Base-by-base conservation (phyloP, 2,329 filamentous ascomycete genomes). In the Tothia fuscella region DNA sequence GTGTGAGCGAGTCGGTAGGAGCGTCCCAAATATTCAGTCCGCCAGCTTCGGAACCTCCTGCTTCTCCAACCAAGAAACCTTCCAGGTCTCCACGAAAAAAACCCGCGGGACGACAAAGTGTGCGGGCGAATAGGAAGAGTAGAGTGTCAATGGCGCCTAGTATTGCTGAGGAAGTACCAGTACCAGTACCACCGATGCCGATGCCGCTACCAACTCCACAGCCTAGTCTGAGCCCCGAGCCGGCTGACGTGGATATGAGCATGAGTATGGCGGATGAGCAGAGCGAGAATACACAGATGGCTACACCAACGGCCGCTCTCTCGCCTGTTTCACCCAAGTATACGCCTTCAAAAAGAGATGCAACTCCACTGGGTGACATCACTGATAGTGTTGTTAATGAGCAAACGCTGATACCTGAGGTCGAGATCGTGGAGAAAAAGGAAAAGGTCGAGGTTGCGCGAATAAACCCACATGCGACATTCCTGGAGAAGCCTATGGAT, bases 401-500 rank as follows among this genome's bases (percentile, higher is more conserved):
- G 48, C 67, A 69, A 45, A 67, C 65, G 26, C 63, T 66, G n/a
- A 51, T 48, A 26, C 50, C 54, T 24, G 46, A 44, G 21, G 10
- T 9, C 6, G 19, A 39, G 19, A n/a, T n/a, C n/a, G n/a, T n/a
- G n/a, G 28, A 51, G 14, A 46, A 48, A n/a, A 44, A 32, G 10
- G 20, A 33, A 14, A 41, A 47, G 21, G 33, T 32, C 14, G 63
- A 67, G 1, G 63, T 80, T 34, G 82, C 82, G 58, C 81, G 82
- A 29, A 74, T 89, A 53, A 83, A 80, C 50, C 70, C 84, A 2
- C 78, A 85, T 63, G 76, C 85, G 51, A 83, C 84, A 1, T 69
- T 85, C 44, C 63, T 94, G 50, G 87, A 94, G 55, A 84, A 77
- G 58, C 89, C 89, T 0, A 88, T 94, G 80, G 89, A 95, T 53